phyloP scores from a whole-genome alignment of 2,329 filamentous ascomycete species.

The Xylaria polymorpha region DNA sequence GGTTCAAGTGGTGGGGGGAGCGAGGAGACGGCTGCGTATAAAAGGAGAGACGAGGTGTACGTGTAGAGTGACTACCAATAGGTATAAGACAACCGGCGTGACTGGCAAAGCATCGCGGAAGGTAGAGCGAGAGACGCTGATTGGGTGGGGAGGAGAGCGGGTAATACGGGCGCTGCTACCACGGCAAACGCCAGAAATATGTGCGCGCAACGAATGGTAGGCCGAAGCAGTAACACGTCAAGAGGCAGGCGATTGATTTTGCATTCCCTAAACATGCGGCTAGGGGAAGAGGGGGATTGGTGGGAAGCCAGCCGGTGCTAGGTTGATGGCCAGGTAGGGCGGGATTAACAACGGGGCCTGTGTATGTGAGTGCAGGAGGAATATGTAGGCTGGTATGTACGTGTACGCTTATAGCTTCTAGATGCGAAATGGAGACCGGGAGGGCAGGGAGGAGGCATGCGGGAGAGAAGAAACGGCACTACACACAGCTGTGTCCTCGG shows the following conservation, averaged over 20 bases:
- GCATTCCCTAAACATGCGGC: slow-evolving; percentile 47
- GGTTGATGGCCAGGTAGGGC: slow-evolving; percentile 41
- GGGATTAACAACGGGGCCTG: slow-evolving; percentile 41
- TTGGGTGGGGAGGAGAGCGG: slow-evolving; percentile 47
- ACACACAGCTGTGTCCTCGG: slow-evolving; percentile 34
- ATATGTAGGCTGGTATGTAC: slow-evolving; percentile 44
- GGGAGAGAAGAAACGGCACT: slow-evolving; percentile 36
- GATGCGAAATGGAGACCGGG: slow-evolving; percentile 34
- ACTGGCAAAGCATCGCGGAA: slow-evolving; percentile 45
- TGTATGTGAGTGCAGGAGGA: slow-evolving; percentile 42
- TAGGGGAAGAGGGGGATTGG: slow-evolving; percentile 45
- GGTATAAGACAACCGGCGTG: slow-evolving; percentile 46
- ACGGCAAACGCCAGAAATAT: slow-evolving; percentile 49
- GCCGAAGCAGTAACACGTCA: slow-evolving; percentile 53
- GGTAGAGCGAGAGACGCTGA: slow-evolving; percentile 40
- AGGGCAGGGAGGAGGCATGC: slow-evolving; percentile 35
- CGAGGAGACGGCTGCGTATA: slow-evolving; percentile 45
- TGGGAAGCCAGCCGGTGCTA: slow-evolving; percentile 43
- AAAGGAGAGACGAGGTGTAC: slow-evolving; percentile 44
- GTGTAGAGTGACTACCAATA: slow-evolving; percentile 37
- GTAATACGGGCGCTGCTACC: slow-evolving; percentile 49
- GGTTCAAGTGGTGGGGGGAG: slow-evolving; percentile 57
- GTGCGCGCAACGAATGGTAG: slow-evolving; percentile 43
- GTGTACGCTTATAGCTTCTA: slow-evolving; percentile 43
- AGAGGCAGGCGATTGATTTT: slow-evolving; percentile 49